Percentiles rank a stretch among this genome's conserved stretches.
Conservation (phyloP, 768 basidiomycete species). For the Lactarius trivialis region DNA sequence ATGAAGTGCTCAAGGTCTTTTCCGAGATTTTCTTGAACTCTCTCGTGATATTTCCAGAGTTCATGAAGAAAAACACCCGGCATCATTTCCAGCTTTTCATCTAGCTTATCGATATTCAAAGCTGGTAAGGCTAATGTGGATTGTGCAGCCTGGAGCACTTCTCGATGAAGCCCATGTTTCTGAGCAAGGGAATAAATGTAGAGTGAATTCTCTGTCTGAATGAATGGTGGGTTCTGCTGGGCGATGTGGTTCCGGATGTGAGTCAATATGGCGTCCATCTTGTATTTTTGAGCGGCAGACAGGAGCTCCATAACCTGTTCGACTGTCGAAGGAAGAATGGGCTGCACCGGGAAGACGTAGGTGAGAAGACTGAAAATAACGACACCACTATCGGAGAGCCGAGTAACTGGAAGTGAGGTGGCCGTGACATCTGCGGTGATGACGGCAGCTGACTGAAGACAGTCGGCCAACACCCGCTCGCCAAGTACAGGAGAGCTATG, state of each 20-base stretch:
- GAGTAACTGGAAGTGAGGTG: neutral
- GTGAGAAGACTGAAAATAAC: no score
- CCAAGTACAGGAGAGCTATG: slow-evolving; percentile 38
- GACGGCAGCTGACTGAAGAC: neutral
- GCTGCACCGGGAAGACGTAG: no score
- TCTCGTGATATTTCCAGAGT: no score
- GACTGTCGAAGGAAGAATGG: no score
- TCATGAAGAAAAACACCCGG: neutral
- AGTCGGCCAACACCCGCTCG: slow-evolving; percentile 19
- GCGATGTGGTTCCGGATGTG: slow-evolving; percentile 3
- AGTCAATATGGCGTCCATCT: neutral
- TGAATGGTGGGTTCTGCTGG: neutral
- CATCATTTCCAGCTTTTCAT: neutral
- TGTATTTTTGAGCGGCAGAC: no score
- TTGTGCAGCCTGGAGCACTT: slow-evolving; percentile 4
- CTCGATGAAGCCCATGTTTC: slow-evolving; percentile 4
- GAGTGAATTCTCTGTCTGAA: neutral
- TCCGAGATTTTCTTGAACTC: neutral
- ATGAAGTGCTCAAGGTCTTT: neutral
- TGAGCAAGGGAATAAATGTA: slow-evolving; percentile 2
- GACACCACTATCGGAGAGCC: neutral
- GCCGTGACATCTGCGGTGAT: neutral
- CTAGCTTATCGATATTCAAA: neutral
- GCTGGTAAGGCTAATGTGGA: neutral
- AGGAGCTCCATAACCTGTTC: no score